These are phyloP conservation scores for Apocynum venetum DNA, from an alignment of 257 asterid genomes.

Conservation along the genomic window DNA sequence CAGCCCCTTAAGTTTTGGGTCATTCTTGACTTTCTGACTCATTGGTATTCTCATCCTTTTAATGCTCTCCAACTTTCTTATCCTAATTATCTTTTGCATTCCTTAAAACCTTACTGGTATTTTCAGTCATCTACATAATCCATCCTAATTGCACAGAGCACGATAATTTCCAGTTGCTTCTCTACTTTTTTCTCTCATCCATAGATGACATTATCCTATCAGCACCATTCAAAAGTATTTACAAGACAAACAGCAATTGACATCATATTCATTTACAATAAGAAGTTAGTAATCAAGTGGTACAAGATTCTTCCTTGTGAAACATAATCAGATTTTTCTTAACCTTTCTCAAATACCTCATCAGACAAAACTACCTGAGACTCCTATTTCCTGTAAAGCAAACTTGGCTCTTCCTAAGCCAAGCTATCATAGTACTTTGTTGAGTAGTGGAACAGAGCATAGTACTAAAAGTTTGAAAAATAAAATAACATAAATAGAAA, in stretches of 20 bases:
- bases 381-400: no score
- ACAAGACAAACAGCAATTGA: not conserved
- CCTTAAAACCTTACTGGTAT: not conserved
- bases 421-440: no score
- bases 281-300: not conserved
- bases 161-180: not conserved
- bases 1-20: not conserved
- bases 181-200: not conserved
- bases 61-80: not conserved
- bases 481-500: no score
- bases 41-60: not conserved
- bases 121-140: not conserved
- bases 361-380: no score
- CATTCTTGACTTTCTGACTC: not conserved
- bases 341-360: no score
- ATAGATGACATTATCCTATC: not conserved
- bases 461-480: no score
- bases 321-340: no score
- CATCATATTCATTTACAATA: not conserved
- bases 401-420: no score
- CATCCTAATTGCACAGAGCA: not conserved
- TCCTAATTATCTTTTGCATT: not conserved
- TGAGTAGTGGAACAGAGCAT: no score
- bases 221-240: not conserved
- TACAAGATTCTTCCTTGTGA: no score